Conservation (phyloP, 352 stramenopile genomes). For the Globisporangium iwayamae region DNA sequence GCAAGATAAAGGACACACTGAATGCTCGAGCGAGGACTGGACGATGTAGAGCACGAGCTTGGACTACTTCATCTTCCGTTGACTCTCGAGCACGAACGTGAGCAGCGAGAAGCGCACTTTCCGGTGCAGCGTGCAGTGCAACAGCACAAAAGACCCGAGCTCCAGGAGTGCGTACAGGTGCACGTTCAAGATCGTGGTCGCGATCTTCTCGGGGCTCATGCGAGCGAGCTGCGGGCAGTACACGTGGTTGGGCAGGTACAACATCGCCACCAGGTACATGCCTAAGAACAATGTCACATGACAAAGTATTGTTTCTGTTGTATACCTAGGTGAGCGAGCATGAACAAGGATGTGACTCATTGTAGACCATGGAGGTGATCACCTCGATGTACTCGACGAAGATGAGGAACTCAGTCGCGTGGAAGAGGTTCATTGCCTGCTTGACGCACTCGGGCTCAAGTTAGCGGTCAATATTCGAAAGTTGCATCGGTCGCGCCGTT, state of each 20-base stretch:
- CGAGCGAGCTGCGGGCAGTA: constrained; percentile 3
- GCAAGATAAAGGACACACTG: not conserved
- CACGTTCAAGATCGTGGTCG: constrained; percentile 2
- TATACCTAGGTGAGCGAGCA: not conserved
- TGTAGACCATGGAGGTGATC: constrained; percentile 10
- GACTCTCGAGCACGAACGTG: constrained; percentile 30
- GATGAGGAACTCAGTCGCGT: constrained; percentile 5
- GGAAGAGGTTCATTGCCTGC: constrained; percentile 2
- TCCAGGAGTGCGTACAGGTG: not conserved
- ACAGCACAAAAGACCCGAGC: not conserved
- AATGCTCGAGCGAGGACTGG: constrained; percentile 12
- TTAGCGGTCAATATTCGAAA: not conserved
- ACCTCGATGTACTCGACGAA: constrained; percentile 9
- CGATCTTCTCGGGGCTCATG: constrained; percentile 5
- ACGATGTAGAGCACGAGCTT: constrained; percentile 29
- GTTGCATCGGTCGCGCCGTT: not conserved
- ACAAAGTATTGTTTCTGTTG: not conserved
- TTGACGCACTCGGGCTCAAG: constrained; percentile 3
- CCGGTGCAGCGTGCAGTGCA: not conserved
- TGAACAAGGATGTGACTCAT: not conserved
- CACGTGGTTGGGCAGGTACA: not conserved
- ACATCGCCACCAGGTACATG: constrained; percentile 6
- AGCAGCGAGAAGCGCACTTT: constrained; percentile 14
- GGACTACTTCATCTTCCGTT: constrained; percentile 26
- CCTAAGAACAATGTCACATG: not conserved